Evolutionary conservation across 495 filamentous ascomycete species (phyloP).

Genomic region (Copromyces sp.): DNA sequence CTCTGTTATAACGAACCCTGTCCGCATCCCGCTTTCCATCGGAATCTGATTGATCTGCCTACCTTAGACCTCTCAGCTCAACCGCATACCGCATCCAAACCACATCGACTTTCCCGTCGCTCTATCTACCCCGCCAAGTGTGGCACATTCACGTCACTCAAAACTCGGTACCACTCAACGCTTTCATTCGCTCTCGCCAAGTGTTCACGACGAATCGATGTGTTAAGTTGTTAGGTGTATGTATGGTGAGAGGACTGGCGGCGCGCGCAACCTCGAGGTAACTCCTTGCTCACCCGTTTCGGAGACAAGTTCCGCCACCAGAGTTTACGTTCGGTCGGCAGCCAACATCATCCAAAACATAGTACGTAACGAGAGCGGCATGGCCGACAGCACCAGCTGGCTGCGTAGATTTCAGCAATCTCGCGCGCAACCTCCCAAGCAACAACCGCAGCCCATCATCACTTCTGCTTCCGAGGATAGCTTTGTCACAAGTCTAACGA

Average conservation of each 20-base stretch:
- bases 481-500: not conserved
- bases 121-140: not conserved
- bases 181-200: not conserved
- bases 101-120: not conserved
- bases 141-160: not conserved
- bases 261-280: not conserved
- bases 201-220: not conserved
- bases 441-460: not conserved
- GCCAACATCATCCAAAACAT: not conserved
- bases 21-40: not conserved
- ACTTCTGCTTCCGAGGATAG: not conserved
- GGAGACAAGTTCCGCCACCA: not conserved
- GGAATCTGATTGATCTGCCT: not conserved
- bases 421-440: conserved; percentile 2
- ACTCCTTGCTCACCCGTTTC: not conserved
- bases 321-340: not conserved
- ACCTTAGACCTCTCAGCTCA: not conserved
- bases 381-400: conserved; percentile 23
- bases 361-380: conserved; percentile 1
- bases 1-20: not conserved
- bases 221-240: not conserved
- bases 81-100: not conserved
- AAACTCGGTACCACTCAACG: not conserved
- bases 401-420: conserved; percentile 18
- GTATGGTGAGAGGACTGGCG: not conserved